Evolutionary conservation across 768 basidiomycete species (phyloP).

Genomic region (Leccinellum rugosiceps): DNA sequence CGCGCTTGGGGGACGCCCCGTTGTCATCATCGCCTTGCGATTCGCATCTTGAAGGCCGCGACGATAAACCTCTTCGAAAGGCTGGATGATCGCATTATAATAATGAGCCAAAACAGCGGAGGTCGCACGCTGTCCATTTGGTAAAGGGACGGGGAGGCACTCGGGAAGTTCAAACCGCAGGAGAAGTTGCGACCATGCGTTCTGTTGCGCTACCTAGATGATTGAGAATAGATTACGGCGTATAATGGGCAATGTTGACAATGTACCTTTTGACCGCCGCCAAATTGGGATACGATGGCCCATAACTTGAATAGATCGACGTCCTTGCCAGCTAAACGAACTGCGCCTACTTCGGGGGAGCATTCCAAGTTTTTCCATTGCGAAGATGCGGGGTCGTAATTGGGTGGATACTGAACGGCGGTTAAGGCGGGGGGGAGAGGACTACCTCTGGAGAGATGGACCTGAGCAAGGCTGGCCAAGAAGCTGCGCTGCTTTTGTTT

Average conservation of each 20-base stretch:
- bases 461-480: slow-evolving; percentile 53
- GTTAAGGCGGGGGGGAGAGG: slow-evolving; percentile 77
- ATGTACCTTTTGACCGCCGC: slow-evolving; percentile 61
- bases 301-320: slow-evolving; percentile 76
- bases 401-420: slow-evolving; percentile 50
- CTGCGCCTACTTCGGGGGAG: slow-evolving; percentile 55
- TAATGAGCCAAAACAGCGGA: slow-evolving; percentile 52
- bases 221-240: slow-evolving; percentile 12
- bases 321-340: slow-evolving; percentile 71
- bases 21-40: slow-evolving; percentile 47
- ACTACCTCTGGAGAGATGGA: slow-evolving; percentile 54
- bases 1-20: slow-evolving; percentile 32
- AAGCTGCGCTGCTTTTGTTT: slow-evolving; percentile 61
- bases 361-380: slow-evolving; percentile 66
- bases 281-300: slow-evolving; percentile 54
- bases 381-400: slow-evolving; percentile 61
- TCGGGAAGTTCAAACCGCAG: slow-evolving; percentile 62
- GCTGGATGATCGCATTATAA: slow-evolving; percentile 60
- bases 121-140: slow-evolving; percentile 46
- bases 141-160: slow-evolving; percentile 44
- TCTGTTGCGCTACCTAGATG: slow-evolving; percentile 46
- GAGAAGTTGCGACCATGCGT: slow-evolving; percentile 54
- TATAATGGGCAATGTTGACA: slow-evolving; percentile 11
- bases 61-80: slow-evolving; percentile 71
- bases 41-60: slow-evolving; percentile 60